Evolutionary conservation across 805 yeast genomes (phyloP).

Genomic region (Priceomyces carsonii): DNA sequence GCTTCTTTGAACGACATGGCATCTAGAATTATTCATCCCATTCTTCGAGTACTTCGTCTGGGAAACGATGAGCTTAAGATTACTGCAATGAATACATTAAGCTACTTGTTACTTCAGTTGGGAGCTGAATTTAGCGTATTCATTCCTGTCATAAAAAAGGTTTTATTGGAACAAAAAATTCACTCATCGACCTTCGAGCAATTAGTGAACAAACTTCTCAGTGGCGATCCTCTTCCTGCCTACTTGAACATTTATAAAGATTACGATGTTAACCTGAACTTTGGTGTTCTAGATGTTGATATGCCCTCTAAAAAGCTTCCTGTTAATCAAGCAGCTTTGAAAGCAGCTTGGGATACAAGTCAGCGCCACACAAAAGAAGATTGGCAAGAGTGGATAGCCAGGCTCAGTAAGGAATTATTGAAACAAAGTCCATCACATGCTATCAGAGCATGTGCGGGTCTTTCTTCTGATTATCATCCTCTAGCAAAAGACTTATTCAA

Average conservation of each 20-base stretch:
- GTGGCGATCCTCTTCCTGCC: conserved; percentile 85
- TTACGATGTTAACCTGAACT: conserved; percentile 38
- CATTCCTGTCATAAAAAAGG: conserved; percentile 76
- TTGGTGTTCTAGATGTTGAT: conserved; percentile 62
- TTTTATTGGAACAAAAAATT: conserved; percentile 59
- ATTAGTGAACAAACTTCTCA: conserved; percentile 71
- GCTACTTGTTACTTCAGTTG: conserved; percentile 75
- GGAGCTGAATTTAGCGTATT: conserved; percentile 84
- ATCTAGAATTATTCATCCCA: conserved; percentile 84
- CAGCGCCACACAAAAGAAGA: conserved; percentile 90
- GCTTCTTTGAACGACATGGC: conserved; percentile 84
- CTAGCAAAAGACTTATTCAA: conserved; percentile 89
- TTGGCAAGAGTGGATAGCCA: conserved; percentile 97
- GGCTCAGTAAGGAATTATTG: conserved; percentile 79
- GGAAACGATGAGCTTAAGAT: conserved; percentile 59
- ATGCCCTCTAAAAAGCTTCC: conserved; percentile 75
- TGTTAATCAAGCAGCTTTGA: conserved; percentile 60
- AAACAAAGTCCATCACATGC: conserved; percentile 96
- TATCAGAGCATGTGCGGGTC: conserved; percentile 84
- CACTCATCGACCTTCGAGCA: conserved; percentile 79
- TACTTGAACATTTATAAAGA: conserved; percentile 70
- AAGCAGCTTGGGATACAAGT: conserved; percentile 88
- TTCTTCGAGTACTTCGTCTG: conserved; percentile 63
- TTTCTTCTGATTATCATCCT: conserved; percentile 86
- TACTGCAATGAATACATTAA: conserved; percentile 75